Conservation (phyloP, 2,329 filamentous ascomycete genomes). For the Botrytis squamosa region DNA sequence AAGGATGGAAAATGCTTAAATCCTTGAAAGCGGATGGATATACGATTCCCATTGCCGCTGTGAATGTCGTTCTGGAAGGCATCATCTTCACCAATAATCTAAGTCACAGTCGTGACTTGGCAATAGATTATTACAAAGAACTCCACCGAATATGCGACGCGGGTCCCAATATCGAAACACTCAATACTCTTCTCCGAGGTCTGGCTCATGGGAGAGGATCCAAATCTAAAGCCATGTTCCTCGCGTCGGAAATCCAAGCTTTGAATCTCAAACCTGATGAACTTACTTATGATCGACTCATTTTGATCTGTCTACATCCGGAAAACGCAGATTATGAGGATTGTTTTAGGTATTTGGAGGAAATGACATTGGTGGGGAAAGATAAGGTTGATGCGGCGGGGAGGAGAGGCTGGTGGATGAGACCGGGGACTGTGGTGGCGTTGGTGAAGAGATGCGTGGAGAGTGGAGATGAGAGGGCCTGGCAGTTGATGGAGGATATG, state of each 20-base stretch:
- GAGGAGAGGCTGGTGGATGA: constrained; percentile 38
- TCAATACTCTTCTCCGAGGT: constrained; percentile 57
- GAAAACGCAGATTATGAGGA: constrained; percentile 45
- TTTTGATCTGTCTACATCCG: constrained; percentile 52
- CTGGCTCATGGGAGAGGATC: constrained; percentile 37
- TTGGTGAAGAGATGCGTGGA: constrained; percentile 31
- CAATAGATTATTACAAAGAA: constrained; percentile 60
- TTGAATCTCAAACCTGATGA: constrained; percentile 53
- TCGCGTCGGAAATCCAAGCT: constrained; percentile 60
- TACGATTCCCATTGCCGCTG: constrained; percentile 50
- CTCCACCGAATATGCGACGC: constrained; percentile 51
- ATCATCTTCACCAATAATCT: constrained; percentile 36
- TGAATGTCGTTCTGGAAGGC: constrained; percentile 46
- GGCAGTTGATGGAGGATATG: constrained; percentile 33
- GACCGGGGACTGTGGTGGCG: constrained; percentile 31
- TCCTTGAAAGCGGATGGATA: constrained; percentile 50
- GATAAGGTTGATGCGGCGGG: constrained; percentile 30
- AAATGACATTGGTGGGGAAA: constrained; percentile 47
- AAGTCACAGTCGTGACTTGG: constrained; percentile 45
- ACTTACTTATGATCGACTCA: constrained; percentile 61
- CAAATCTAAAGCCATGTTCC: constrained; percentile 58
- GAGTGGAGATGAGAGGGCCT: constrained; percentile 30
- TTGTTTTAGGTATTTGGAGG: constrained; percentile 49
- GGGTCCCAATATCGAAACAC: constrained; percentile 53
- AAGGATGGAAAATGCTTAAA: constrained; percentile 57